phyloP scores from a whole-genome alignment of 2,329 filamentous ascomycete species.

The Fusarium vanettenii region DNA sequence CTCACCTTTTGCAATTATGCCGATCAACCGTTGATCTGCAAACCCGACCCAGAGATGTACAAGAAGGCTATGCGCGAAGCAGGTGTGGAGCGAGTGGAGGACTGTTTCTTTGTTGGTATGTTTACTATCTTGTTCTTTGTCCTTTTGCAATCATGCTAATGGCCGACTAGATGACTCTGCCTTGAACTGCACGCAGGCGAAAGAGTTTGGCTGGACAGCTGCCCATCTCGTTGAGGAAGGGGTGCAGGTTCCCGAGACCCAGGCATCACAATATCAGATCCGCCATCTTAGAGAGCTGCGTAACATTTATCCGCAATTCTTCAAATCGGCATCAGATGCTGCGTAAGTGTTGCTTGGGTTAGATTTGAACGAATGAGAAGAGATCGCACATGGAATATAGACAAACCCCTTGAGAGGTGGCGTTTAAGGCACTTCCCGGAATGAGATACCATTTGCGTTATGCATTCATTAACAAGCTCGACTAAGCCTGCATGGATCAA shows the following conservation, averaged over 20 bases:
- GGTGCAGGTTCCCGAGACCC: constrained; percentile 70
- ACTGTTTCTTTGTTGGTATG: constrained; percentile 95
- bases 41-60: constrained; percentile 86
- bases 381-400: not conserved
- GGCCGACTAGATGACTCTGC: constrained; percentile 80
- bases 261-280: constrained; percentile 81
- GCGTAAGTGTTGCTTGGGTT: not conserved
- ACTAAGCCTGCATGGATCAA: not conserved
- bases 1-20: constrained; percentile 95
- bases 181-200: constrained; percentile 81
- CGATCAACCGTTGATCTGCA: constrained; percentile 80
- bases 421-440: constrained; percentile 23
- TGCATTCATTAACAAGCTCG: constrained; percentile 1
- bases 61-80: constrained; percentile 90
- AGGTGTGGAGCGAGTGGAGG: constrained; percentile 71
- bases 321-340: constrained; percentile 66
- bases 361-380: not conserved
- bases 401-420: constrained; percentile 24
- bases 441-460: constrained; percentile 29
- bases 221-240: constrained; percentile 87
- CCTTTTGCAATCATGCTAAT: not conserved
- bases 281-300: constrained; percentile 80
- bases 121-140: constrained; percentile 19
- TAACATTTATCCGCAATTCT: constrained; percentile 83
- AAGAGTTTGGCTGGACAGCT: constrained; percentile 85